These are phyloP conservation scores for Aspergillus sclerotiicarbonarius DNA, from an alignment of 495 filamentous ascomycete genomes.

Conservation along the genomic window DNA sequence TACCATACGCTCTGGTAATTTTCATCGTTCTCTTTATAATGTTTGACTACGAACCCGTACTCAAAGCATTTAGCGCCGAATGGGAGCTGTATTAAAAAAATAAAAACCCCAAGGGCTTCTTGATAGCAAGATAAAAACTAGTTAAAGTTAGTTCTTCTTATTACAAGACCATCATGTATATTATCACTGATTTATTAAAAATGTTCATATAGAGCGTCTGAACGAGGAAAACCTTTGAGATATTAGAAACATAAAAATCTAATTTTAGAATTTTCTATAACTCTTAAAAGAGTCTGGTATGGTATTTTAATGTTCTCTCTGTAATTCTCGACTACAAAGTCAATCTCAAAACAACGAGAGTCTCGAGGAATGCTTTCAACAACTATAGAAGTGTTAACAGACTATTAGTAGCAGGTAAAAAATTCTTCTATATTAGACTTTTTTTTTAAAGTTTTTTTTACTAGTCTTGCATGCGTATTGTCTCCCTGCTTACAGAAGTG, in stretches of 20 bases:
- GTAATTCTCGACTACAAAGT: no score
- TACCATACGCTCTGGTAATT: conserved; percentile 1
- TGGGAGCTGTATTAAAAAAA: neutral
- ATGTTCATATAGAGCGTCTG: neutral
- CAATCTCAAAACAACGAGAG: no score
- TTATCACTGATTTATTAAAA: neutral
- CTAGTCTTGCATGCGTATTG: neutral
- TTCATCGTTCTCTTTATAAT: conserved; percentile 1
- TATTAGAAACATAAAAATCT: conserved; percentile 1
- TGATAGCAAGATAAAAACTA: conserved; percentile 1
- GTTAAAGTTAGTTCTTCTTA: conserved; percentile 1
- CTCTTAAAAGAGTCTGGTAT: conserved; percentile 2
- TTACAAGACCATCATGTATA: neutral
- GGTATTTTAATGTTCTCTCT: neutral
- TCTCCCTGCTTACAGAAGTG: conserved; percentile 6
- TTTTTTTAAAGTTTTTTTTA: neutral
- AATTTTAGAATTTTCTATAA: conserved; percentile 5
- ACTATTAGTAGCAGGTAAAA: no score
- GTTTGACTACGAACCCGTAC: conserved; percentile 1
- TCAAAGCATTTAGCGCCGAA: conserved; percentile 2
- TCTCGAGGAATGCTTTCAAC: no score
- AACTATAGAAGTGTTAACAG: no score
- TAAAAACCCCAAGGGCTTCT: neutral
- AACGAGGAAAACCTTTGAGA: conserved; percentile 1
- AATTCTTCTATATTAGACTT: neutral